These are phyloP conservation scores for Solanum bukasovii DNA, from an alignment of 257 asterid genomes.

Conservation along the genomic window DNA sequence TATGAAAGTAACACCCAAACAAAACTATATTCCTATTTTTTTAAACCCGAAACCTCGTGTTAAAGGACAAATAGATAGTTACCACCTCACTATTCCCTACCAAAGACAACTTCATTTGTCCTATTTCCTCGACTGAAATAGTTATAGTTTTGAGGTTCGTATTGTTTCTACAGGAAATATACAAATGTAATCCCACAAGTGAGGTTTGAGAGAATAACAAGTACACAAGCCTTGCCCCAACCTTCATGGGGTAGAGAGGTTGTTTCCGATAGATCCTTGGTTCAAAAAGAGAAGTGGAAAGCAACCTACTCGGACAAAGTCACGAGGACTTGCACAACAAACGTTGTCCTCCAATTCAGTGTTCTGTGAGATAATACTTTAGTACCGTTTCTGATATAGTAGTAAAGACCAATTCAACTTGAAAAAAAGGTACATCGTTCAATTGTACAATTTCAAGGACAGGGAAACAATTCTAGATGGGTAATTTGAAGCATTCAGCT, in stretches of 20 bases:
- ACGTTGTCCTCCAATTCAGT: neutral
- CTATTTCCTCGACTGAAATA: neutral
- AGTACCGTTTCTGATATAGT: neutral
- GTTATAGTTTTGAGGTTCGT: neutral
- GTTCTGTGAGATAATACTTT: neutral
- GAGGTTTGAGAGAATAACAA: no score
- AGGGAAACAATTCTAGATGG: slow-evolving; percentile 2
- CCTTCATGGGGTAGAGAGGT: neutral
- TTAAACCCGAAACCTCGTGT: neutral
- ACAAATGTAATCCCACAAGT: neutral
- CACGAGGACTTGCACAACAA: neutral
- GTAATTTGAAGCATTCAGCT: neutral
- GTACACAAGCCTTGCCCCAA: neutral
- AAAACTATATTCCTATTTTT: neutral
- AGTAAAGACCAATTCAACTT: neutral
- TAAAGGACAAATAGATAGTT: neutral
- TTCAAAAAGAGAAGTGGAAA: neutral
- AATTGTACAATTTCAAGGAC: slow-evolving; percentile 30
- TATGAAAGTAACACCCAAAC: neutral
- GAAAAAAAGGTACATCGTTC: slow-evolving; percentile 3
- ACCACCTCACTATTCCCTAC: neutral
- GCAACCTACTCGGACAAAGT: neutral
- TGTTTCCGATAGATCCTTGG: neutral
- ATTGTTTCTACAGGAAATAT: neutral
- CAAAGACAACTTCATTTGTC: neutral